These are phyloP conservation scores for Ceratocystis lukuohia DNA, from an alignment of 2,329 filamentous ascomycete species.

Conservation along the genomic window DNA sequence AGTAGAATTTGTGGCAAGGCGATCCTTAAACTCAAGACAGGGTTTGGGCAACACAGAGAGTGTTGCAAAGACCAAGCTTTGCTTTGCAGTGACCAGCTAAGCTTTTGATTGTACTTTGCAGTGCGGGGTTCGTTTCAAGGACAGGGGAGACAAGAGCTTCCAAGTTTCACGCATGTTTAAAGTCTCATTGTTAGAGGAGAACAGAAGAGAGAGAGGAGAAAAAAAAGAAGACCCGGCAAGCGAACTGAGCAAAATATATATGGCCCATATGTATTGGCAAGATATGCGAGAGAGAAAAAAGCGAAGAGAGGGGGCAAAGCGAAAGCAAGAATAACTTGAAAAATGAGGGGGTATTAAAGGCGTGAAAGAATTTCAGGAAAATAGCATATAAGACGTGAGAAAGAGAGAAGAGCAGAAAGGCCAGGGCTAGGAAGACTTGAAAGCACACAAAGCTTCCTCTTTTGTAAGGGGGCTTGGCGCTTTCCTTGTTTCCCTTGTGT, in stretches of 20 bases:
- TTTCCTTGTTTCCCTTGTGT: not conserved
- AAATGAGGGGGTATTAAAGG: constrained; percentile 14
- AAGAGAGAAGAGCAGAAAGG: not conserved
- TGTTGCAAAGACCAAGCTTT: too few species aligned
- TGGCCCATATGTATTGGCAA: not conserved
- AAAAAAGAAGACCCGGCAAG: not conserved
- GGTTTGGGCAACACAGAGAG: too few species aligned
- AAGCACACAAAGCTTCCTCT: not conserved
- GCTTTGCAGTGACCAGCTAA: not conserved
- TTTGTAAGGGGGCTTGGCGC: not conserved
- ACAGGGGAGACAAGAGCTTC: not conserved
- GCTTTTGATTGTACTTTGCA: not conserved
- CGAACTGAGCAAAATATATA: not conserved
- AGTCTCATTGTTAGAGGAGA: not conserved
- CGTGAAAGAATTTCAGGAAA: constrained; percentile 9
- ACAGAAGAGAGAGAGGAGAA: not conserved
- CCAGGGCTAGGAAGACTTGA: not conserved
- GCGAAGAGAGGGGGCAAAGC: not conserved
- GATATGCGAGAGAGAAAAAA: not conserved
- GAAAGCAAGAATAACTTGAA: constrained; percentile 1
- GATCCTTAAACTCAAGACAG: too few species aligned
- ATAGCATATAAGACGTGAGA: not conserved
- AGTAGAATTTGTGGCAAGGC: not conserved
- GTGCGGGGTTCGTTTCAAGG: not conserved
- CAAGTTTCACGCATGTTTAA: not conserved